phyloP scores from a whole-genome alignment of 306 rosid genomes.

The Begonia peltatifolia region DNA sequence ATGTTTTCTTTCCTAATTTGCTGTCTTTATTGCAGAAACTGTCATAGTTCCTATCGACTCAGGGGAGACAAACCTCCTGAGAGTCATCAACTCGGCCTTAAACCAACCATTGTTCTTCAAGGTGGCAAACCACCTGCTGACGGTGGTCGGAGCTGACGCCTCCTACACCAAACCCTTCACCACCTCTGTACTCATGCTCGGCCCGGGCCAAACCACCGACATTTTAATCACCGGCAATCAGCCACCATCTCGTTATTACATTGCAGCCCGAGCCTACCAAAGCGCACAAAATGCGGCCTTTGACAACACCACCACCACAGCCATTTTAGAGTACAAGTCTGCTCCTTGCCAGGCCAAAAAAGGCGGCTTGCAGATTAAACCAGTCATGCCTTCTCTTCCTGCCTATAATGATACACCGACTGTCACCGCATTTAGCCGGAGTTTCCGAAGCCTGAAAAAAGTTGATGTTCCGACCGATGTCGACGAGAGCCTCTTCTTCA shows the following conservation, averaged over 20 bases:
- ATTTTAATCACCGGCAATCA: slow-evolving; percentile 66
- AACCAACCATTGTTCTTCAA: slow-evolving; percentile 68
- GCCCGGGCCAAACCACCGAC: slow-evolving; percentile 96
- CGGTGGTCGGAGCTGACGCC: slow-evolving; percentile 80
- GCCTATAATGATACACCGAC: slow-evolving; percentile 71
- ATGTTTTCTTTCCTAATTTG: background rate
- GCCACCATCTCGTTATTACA: slow-evolving; percentile 50
- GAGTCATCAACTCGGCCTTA: slow-evolving; percentile 63
- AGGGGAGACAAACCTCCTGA: slow-evolving; percentile 65
- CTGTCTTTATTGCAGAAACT: slow-evolving; percentile 32
- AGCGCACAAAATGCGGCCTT: slow-evolving; percentile 68
- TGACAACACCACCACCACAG: slow-evolving; percentile 87
- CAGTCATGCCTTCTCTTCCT: slow-evolving; percentile 54
- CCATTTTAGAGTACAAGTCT: slow-evolving; percentile 58
- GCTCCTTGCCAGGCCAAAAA: slow-evolving; percentile 40
- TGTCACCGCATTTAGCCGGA: slow-evolving; percentile 52
- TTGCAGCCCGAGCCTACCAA: slow-evolving; percentile 67
- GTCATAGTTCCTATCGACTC: slow-evolving; percentile 33
- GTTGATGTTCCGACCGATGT: slow-evolving; percentile 54
- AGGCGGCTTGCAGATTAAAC: slow-evolving; percentile 19
- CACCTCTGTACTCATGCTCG: slow-evolving; percentile 62
- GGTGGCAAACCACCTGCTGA: slow-evolving; percentile 64
- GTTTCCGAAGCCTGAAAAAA: slow-evolving; percentile 35
- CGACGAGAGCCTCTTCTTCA: slow-evolving; percentile 64
- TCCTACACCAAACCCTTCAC: slow-evolving; percentile 81